Percentiles rank a stretch among this genome's conserved stretches.
Conservation (phyloP, 371 early-diverging fungal genomes). For the Lichtheimia ornata region DNA sequence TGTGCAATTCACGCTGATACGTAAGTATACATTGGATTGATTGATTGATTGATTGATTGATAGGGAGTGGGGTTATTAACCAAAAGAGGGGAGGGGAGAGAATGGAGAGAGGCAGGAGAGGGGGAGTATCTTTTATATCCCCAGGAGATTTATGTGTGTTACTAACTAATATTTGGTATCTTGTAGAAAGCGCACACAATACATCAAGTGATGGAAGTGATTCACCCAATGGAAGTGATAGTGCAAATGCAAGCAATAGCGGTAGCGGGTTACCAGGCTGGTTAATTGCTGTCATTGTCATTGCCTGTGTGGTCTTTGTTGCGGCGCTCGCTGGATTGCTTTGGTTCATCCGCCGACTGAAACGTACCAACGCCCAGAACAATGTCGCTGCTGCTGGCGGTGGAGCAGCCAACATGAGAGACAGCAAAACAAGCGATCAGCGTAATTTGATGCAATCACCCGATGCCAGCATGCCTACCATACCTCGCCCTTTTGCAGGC, state of each 20-base stretch:
- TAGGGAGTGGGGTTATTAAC: conserved; percentile 6
- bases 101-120: not conserved
- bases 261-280: conserved; percentile 23
- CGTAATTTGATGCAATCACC: conserved; percentile 6
- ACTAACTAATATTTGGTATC: not conserved
- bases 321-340: conserved; percentile 25
- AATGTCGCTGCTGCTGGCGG: too few relatives aligned
- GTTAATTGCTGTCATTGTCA: conserved; percentile 48
- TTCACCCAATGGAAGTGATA: not conserved
- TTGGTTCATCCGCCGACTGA: conserved; percentile 26
- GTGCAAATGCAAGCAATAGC: not conserved
- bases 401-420: too few relatives aligned
- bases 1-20: conserved; percentile 34
- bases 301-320: conserved; percentile 29
- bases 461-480: conserved; percentile 2
- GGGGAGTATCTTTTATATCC: conserved; percentile 1
- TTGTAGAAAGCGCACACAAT: conserved; percentile 34
- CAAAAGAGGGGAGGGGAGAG: conserved; percentile 8
- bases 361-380: conserved; percentile 18
- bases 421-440: conserved; percentile 6
- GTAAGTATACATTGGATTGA: conserved; percentile 15
- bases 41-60: not conserved
- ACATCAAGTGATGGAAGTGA: conserved; percentile 13
- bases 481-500: conserved; percentile 12
- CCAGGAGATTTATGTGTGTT: not conserved